Conservation (phyloP, 108 stramenopile species). For the Parmales sp. region DNA sequence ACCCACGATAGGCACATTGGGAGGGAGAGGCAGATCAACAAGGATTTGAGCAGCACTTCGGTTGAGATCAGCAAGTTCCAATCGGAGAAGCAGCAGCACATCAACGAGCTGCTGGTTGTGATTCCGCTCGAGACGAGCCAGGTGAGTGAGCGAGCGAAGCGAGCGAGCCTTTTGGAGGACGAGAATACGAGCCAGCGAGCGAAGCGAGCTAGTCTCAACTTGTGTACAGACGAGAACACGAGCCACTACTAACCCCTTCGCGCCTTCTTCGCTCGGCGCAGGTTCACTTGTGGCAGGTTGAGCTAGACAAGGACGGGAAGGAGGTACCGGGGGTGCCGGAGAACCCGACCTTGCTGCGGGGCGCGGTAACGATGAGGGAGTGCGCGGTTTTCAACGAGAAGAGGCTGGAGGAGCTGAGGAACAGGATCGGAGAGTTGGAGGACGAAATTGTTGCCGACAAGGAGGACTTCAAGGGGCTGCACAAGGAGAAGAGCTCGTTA, state of each 20-base stretch:
- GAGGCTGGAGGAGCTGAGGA: neutral
- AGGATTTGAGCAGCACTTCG: constrained; percentile 31
- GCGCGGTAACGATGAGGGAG: neutral
- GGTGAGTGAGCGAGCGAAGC: too few species aligned
- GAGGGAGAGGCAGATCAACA: constrained; percentile 37
- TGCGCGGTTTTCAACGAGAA: constrained; percentile 3
- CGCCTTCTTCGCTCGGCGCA: too few species aligned
- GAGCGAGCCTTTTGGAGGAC: too few species aligned
- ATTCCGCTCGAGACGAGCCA: neutral
- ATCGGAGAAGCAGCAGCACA: constrained; percentile 42
- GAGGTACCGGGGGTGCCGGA: neutral
- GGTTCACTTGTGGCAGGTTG: neutral
- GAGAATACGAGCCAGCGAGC: too few species aligned
- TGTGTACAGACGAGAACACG: too few species aligned
- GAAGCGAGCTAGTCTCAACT: too few species aligned
- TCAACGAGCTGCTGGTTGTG: constrained; percentile 22
- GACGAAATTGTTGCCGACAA: constrained; percentile 20
- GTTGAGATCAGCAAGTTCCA: constrained; percentile 47
- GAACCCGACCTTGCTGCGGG: neutral
- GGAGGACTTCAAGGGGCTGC: constrained; percentile 22
- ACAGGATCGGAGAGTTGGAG: constrained; percentile 2
- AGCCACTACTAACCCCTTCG: too few species aligned
- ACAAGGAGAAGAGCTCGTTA: constrained; percentile 15
- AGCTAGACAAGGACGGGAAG: neutral
- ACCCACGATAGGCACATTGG: constrained; percentile 24